Conservation (phyloP, 305 asterid species). For the Solanum hybrid region DNA sequence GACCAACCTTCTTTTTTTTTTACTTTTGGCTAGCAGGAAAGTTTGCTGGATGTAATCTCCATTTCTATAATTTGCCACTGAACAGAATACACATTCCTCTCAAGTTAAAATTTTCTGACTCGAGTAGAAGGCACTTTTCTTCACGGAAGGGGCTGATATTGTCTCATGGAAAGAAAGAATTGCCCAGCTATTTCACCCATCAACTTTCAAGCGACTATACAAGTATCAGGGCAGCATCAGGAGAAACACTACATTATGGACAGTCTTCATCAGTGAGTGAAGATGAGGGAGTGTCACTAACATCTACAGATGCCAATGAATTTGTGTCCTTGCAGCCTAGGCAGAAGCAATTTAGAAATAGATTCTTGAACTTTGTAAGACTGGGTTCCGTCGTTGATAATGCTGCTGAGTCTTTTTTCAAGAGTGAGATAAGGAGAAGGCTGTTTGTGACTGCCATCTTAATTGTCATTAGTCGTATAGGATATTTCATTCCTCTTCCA, state of each 20-base stretch:
- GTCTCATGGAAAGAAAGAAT: constrained; percentile 17
- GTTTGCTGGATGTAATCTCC: constrained; percentile 12
- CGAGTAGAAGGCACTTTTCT: constrained; percentile 18
- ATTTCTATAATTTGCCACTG: constrained; percentile 13
- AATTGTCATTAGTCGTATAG: constrained; percentile 72
- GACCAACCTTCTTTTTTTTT: not conserved
- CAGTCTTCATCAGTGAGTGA: constrained; percentile 23
- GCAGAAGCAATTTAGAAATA: constrained; percentile 51
- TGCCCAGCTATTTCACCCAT: constrained; percentile 7
- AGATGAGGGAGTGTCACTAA: constrained; percentile 15
- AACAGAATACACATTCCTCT: constrained; percentile 14
- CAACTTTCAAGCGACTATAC: constrained; percentile 10
- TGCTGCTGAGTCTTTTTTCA: constrained; percentile 86
- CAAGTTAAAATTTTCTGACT: constrained; percentile 17
- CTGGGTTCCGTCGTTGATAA: constrained; percentile 66
- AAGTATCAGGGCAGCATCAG: constrained; percentile 35
- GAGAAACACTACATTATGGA: constrained; percentile 39
- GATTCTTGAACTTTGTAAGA: constrained; percentile 52
- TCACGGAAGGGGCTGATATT: constrained; percentile 15
- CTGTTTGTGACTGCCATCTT: constrained; percentile 76
- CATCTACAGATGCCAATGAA: constrained; percentile 8
- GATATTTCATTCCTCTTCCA: constrained; percentile 92
- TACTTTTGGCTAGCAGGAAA: constrained; percentile 28
- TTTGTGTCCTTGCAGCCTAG: constrained; percentile 19
- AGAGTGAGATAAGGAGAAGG: constrained; percentile 95